Evolutionary conservation across 345 rosid genomes (phyloP).

Genomic region (Lenwebbia sp.): DNA sequence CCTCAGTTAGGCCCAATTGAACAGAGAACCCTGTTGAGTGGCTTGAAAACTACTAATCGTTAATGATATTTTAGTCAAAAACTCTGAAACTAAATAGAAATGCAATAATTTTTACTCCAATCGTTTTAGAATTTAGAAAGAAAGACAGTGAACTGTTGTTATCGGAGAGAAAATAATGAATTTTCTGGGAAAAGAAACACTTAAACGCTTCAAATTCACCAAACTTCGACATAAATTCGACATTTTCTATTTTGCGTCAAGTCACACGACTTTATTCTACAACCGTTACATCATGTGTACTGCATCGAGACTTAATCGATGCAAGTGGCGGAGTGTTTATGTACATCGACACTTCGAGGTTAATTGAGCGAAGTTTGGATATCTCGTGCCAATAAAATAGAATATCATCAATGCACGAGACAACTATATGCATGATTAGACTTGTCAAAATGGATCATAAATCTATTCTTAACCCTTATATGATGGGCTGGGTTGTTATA

Average conservation of each 20-base stretch:
- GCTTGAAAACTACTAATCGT: not conserved
- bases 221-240: not conserved
- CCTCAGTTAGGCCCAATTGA: not conserved
- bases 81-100: not conserved
- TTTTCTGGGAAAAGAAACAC: not conserved
- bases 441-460: no score
- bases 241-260: not conserved
- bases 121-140: not conserved
- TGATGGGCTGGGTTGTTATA: no score
- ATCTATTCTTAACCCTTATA: no score
- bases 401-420: not conserved
- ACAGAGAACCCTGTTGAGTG: not conserved
- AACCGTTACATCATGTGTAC: not conserved
- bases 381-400: rapidly evolving
- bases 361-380: not conserved
- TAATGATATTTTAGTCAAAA: not conserved
- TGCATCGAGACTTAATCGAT: not conserved
- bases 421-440: not conserved
- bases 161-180: not conserved
- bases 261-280: not conserved
- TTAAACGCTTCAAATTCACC: not conserved
- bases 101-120: not conserved
- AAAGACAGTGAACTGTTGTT: not conserved
- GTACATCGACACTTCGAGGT: not conserved
- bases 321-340: not conserved